phyloP scores from a whole-genome alignment of 139 green algal species.

The Coccomyxa sp. region DNA sequence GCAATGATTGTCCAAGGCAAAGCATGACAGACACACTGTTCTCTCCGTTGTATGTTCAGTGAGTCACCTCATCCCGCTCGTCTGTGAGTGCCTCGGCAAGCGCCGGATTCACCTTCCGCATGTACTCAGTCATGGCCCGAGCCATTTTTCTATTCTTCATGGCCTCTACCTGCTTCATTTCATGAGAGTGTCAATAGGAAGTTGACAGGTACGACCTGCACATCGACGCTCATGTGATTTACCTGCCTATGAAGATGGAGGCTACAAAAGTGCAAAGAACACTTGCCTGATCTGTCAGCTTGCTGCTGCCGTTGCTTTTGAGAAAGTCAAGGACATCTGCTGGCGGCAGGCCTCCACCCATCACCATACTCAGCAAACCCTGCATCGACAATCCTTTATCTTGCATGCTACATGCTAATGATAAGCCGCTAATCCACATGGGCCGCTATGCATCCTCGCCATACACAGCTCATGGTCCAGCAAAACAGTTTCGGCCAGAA shows the following conservation, averaged over 20 bases:
- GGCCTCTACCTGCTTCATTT: constrained; percentile 23
- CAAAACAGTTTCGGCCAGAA: too few species aligned
- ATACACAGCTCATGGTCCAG: too few species aligned
- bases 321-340: background rate
- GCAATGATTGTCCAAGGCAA: background rate
- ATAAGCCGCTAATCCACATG: too few species aligned
- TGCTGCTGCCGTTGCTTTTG: background rate
- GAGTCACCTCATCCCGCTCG: constrained; percentile 40
- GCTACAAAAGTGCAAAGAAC: background rate
- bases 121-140: constrained; percentile 17
- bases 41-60: background rate
- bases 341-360: background rate
- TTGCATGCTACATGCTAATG: too few species aligned
- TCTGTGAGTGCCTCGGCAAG: constrained; percentile 42
- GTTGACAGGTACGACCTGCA: background rate
- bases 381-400: background rate
- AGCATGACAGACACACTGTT: background rate
- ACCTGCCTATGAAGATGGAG: background rate
- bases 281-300: background rate
- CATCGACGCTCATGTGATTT: constrained; percentile 9
- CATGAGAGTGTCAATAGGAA: background rate
- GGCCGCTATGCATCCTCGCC: too few species aligned
- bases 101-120: constrained; percentile 36
- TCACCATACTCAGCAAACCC: background rate
- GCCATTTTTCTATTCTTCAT: constrained; percentile 35